phyloP scores from a whole-genome alignment of 2,329 filamentous ascomycete genomes.

The Boeremia lycopersici region DNA sequence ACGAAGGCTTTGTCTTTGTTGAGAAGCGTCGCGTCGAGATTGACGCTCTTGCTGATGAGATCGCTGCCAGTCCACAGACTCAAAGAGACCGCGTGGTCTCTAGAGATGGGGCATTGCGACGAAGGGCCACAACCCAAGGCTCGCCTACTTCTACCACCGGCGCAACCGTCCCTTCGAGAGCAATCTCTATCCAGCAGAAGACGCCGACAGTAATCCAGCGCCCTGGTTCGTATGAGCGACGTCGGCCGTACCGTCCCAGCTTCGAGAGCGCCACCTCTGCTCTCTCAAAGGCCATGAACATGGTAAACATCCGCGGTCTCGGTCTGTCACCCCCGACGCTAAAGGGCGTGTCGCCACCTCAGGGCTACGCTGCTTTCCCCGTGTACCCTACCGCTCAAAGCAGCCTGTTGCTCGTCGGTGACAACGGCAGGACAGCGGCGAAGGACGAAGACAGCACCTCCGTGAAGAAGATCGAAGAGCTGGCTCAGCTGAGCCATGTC shows the following conservation, averaged over 20 bases:
- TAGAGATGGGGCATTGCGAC: constrained; percentile 68
- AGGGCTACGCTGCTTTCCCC: constrained; percentile 81
- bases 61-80: constrained; percentile 77
- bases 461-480: constrained; percentile 85
- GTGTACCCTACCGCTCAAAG: constrained; percentile 78
- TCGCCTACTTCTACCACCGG: constrained; percentile 71
- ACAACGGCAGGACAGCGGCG: constrained; percentile 64
- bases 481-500: constrained; percentile 90
- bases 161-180: constrained; percentile 73
- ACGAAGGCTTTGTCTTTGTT: constrained; percentile 93
- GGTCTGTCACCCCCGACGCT: constrained; percentile 68
- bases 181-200: constrained; percentile 74
- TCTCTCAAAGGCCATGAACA: constrained; percentile 92
- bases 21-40: constrained; percentile 96
- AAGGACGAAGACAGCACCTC: constrained; percentile 81
- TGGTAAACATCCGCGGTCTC: constrained; percentile 80
- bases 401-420: constrained; percentile 67
- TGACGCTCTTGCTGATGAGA: constrained; percentile 93
- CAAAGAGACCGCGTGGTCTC: constrained; percentile 55
- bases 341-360: constrained; percentile 72
- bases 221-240: constrained; percentile 79
- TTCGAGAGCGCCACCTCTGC: constrained; percentile 84
- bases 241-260: constrained; percentile 73
- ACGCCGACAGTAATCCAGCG: constrained; percentile 70
- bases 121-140: constrained; percentile 80